phyloP scores from a whole-genome alignment of 495 filamentous ascomycete species.

The Tetracladium setigerum region DNA sequence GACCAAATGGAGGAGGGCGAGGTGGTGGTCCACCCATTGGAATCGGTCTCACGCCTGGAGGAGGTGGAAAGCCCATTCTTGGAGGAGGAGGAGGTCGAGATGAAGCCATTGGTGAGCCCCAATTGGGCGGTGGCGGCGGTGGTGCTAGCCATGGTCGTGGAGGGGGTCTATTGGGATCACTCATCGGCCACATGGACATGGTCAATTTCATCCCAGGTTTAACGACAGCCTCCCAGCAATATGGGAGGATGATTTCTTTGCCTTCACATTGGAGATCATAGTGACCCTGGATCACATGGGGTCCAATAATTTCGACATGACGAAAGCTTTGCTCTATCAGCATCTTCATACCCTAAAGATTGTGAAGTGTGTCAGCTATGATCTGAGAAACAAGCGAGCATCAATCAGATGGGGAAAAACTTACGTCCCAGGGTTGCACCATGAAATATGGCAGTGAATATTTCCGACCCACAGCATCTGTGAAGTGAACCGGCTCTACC shows the following conservation, averaged over 20 bases:
- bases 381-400: background rate
- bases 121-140: no score
- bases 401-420: slow-evolving; percentile 11
- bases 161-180: no score
- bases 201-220: slow-evolving; percentile 85
- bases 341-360: slow-evolving; percentile 75
- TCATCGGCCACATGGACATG: slow-evolving; percentile 97
- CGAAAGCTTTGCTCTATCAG: slow-evolving; percentile 83
- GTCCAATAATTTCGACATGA: slow-evolving; percentile 74
- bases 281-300: slow-evolving; percentile 75
- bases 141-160: no score
- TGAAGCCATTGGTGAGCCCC: no score
- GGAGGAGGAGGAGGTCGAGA: no score
- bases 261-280: slow-evolving; percentile 81
- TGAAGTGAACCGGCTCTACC: slow-evolving; percentile 62
- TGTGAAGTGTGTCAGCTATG: slow-evolving; percentile 10
- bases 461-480: slow-evolving; percentile 77
- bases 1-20: no score
- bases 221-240: slow-evolving; percentile 79
- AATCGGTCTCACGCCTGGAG: no score
- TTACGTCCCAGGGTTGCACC: slow-evolving; percentile 73
- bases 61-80: no score
- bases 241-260: slow-evolving; percentile 72
- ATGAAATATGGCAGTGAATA: slow-evolving; percentile 79
- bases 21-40: no score